Base-by-base conservation (phyloP, 2,329 filamentous ascomycete genomes). In the Aureobasidium sp. region DNA sequence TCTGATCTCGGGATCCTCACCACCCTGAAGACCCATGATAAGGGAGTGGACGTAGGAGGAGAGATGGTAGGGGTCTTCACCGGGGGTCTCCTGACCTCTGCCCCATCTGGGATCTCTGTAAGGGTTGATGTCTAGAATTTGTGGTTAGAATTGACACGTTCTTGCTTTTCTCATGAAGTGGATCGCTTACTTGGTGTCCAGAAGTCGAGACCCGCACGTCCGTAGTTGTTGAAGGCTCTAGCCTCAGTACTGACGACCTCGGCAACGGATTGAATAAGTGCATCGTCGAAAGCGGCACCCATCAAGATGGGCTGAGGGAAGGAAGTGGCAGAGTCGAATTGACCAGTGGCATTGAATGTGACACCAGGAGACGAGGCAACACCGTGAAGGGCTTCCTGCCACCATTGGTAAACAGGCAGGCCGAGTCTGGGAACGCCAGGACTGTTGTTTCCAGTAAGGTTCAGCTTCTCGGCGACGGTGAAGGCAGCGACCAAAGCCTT, bases 281-380 rank as follows among this genome's bases (percentile, higher is more conserved):
- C 78, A 65, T 87, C 84, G 64, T 89, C 84, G 65, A 89, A 86
- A 0, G 85, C 80, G 0, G 86, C 84, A 27, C 81, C 81, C 66
- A 85, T 80, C 2, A 81, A 72, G 57, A 89, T 86, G 0, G 86
- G 85, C 68, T 83, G 80, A 0, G 86, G 85, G 67, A 88, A 89
- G 0, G 82, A 84, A 0, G 86, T 88, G 0, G 86, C 83, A 68
- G 81, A 82, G 64, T 77, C 81, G 69, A 79, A 88, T 11, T 80
- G 72, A 2, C 80, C 81, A 13, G 73, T 74, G 6, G 71, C 70
- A n/a, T 78, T 77, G 70, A 84, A 86, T 34, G 79, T 75, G 6
- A 83, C 81, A 0, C 83, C 84, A 0, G 80, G 80, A 25, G 78
- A 78, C 4, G 66, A 69, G 13, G 65, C 64, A 41, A 85, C 71